Base-by-base conservation (phyloP, 768 basidiomycete genomes). In the Scleroderma citrinum region DNA sequence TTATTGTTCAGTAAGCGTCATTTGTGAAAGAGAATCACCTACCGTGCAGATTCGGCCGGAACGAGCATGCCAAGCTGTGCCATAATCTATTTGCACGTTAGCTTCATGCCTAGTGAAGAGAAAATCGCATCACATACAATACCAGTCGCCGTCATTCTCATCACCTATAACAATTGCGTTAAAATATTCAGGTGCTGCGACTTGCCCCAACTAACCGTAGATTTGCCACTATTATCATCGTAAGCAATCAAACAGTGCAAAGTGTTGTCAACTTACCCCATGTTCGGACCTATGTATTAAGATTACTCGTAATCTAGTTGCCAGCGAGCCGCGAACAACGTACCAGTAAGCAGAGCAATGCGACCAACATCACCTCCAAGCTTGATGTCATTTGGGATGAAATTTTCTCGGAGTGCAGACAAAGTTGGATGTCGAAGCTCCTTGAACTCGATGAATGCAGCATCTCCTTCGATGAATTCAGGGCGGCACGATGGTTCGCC, bases 11-110 rank as follows among this genome's bases (percentile, higher is more conserved):
- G 44, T 50, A 24, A 57, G 54, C 26, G 20, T 6, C 13, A 20
- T 32, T 14, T 8, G 14, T 16, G 30, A 31, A 38, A 21, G 21
- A 24, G 5, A 41, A 30, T 21, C 10, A 62, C 75, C 49, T 56
- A 89, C 86, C 81, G 76, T 23, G 96, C 95, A 52, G 70, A 77
- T 32, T 76, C 64, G 0, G 96, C 95, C 26, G 96, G 95, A 2
- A 98, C 92, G 39, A 85, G 78, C 89, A 96, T 97, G 19, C 96
- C 96, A 14, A 98, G 74, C 62, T 94, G 93, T 3, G 93, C 92
- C 87, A 96, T 88, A 52, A 91, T 88, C 81, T 86, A 46, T 37
- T 21, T 7, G 21, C n/a, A 7, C 26, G 31, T 60, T 29, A 57
- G 46, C 42, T 21, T 32, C 35, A 20, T 14, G 17, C 1, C 0